A percentile compares a stretch with the other conserved stretches of the same genome.
phyloP scores from a whole-genome alignment of 306 rosid genomes.

The Vicia faba region DNA sequence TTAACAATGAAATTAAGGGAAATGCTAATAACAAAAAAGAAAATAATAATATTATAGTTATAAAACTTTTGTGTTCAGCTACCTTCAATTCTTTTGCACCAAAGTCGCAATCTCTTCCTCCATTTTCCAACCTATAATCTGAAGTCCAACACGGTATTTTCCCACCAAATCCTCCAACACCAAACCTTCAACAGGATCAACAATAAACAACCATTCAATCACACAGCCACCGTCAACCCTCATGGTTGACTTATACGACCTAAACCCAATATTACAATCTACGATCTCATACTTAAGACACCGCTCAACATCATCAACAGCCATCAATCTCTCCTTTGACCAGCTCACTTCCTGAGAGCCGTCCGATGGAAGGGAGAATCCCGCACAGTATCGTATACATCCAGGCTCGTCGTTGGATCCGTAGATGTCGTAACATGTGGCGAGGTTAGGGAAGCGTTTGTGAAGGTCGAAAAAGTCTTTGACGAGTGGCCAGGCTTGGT shows the following conservation, averaged over 20 bases:
- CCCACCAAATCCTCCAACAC: conserved; percentile 39
- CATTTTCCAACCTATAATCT: conserved; percentile 49
- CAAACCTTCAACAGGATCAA: conserved; percentile 53
- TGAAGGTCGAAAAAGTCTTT: conserved; percentile 71
- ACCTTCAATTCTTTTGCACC: no score
- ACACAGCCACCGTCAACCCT: conserved; percentile 43
- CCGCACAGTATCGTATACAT: conserved; percentile 59
- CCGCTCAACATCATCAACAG: conserved; percentile 44
- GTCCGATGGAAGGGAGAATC: conserved; percentile 51
- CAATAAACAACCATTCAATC: conserved; percentile 56
- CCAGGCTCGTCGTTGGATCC: conserved; percentile 62
- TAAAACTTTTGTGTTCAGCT: no score
- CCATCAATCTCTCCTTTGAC: conserved; percentile 61
- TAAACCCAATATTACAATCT: conserved; percentile 61
- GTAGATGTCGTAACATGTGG: conserved; percentile 52
- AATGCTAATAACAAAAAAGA: no score
- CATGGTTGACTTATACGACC: conserved; percentile 45
- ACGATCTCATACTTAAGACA: conserved; percentile 54
- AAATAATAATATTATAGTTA: no score
- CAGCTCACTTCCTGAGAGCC: conserved; percentile 37
- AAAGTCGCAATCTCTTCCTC: conserved; percentile 36
- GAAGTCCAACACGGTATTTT: conserved; percentile 44
- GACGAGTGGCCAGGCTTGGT: conserved; percentile 54
- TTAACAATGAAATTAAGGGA: no score
- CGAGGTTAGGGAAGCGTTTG: no score